These are phyloP conservation scores for Ophiostoma sp. DNA, from an alignment of 2,329 filamentous ascomycete genomes.

Conservation along the genomic window DNA sequence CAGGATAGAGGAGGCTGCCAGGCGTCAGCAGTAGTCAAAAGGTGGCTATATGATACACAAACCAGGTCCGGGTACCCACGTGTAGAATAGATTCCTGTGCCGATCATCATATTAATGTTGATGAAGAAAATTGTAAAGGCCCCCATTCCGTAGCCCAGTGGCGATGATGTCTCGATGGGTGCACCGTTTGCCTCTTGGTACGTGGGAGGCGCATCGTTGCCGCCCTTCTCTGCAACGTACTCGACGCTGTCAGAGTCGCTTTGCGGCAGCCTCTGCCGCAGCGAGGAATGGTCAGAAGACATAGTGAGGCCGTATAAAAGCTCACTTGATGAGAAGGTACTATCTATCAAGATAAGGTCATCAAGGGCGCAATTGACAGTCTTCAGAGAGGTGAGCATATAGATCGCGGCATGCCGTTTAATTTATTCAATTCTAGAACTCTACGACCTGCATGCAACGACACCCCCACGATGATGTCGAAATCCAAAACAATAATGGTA, in stretches of 20 bases:
- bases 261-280: neutral
- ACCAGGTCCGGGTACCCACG: slow-evolving; percentile 40
- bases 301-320: neutral
- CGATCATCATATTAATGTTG: slow-evolving; percentile 59
- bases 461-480: slow-evolving; percentile 5
- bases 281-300: neutral
- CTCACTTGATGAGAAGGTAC: neutral
- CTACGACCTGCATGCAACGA: neutral
- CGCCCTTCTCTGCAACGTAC: slow-evolving; percentile 25
- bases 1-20: slow-evolving; percentile 53
- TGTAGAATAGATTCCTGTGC: slow-evolving; percentile 58
- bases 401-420: neutral
- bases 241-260: neutral
- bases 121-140: slow-evolving; percentile 53
- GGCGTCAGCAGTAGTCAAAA: neutral
- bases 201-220: slow-evolving; percentile 27
- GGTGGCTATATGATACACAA: neutral
- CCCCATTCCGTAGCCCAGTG: slow-evolving; percentile 56
- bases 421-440: neutral
- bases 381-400: neutral
- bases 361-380: neutral
- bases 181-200: slow-evolving; percentile 56
- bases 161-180: slow-evolving; percentile 54
- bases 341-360: neutral
- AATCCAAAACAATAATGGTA: neutral